Evolutionary conservation across 2,329 filamentous ascomycete species (phyloP).

Genomic region (Dryadomyces quercivorus): DNA sequence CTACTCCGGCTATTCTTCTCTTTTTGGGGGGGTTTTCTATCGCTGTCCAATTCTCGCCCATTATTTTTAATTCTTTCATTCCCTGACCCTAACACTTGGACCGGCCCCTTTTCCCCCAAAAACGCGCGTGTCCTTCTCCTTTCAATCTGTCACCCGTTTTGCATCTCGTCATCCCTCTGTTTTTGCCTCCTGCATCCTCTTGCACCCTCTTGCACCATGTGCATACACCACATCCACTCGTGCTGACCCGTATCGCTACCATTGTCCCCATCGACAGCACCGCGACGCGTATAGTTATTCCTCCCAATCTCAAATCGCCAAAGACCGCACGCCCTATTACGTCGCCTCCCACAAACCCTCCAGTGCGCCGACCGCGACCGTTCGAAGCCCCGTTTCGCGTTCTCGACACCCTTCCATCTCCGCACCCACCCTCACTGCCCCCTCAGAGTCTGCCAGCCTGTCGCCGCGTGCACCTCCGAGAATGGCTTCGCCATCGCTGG

Average conservation of each 20-base stretch:
- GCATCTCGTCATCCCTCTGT: neutral
- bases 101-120: neutral
- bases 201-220: neutral
- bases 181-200: neutral
- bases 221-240: neutral
- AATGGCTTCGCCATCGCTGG: conserved; percentile 35
- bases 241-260: conserved; percentile 8
- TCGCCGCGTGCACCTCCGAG: conserved; percentile 23
- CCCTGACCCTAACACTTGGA: neutral
- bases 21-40: conserved; percentile 1
- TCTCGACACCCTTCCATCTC: conserved; percentile 20
- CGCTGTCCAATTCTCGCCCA: neutral
- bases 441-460: conserved; percentile 20
- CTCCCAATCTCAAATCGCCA: conserved; percentile 20
- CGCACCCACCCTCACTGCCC: neutral
- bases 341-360: conserved; percentile 38
- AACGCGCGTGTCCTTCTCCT: neutral
- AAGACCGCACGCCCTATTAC: conserved; percentile 27
- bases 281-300: conserved; percentile 40
- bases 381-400: conserved; percentile 38
- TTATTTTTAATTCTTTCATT: neutral
- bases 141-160: neutral
- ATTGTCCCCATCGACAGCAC: conserved; percentile 22
- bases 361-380: conserved; percentile 28
- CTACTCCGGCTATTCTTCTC: conserved; percentile 7